Base-by-base conservation (phyloP, 2,329 filamentous ascomycete genomes). In the Claviceps pusilla region DNA sequence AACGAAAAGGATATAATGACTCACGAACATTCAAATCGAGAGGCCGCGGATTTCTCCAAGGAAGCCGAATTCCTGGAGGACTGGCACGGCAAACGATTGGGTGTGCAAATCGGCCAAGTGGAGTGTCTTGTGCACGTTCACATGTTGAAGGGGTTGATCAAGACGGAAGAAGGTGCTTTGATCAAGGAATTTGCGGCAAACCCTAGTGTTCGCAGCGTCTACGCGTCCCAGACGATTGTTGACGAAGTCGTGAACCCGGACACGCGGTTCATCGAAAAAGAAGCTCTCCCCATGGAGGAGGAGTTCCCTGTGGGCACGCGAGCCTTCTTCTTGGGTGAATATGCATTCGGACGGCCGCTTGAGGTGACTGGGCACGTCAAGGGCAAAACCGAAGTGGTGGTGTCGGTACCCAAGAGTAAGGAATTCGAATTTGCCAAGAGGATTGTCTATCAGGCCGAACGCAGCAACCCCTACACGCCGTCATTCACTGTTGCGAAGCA, bases 291-390 rank as follows among this genome's bases (percentile, higher is more conserved):
- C 1, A 84, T 98, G 39, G 86, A 90, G 60, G 84, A 96, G 66
- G 93, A 98, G 64, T 97, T 96, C 58, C 90, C 93, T 0, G 71
- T 83, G 54, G 84, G 83, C 43, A 87, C 88, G 1, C 80, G 84
- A 54, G 89, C 87, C 0, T 98, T 98, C 72, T 97, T 95, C 74
- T 73, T 98, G 2, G 93, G 93, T 49, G 90, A 96, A 42, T 94
- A 86, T 70, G 88, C 89, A 53, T 97, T 95, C 63, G 93, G 93
- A 16, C 82, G 90, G 42, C 91, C 93, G 3, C 73, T 95, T n/a
- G 83, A 93, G 66, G 82, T 98, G 28, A 78, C 80, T 29, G 82
- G 80, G 1, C 88, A 97, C 64, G 75, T 76, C 16, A 76, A 80
- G 56, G 84, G 87, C 63, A 90, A 87, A 67, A 82, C 87, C 11